A percentile compares a stretch with the other conserved stretches of the same genome.
phyloP scores from a whole-genome alignment of 306 rosid species.

The Cicer chorassanicum region DNA sequence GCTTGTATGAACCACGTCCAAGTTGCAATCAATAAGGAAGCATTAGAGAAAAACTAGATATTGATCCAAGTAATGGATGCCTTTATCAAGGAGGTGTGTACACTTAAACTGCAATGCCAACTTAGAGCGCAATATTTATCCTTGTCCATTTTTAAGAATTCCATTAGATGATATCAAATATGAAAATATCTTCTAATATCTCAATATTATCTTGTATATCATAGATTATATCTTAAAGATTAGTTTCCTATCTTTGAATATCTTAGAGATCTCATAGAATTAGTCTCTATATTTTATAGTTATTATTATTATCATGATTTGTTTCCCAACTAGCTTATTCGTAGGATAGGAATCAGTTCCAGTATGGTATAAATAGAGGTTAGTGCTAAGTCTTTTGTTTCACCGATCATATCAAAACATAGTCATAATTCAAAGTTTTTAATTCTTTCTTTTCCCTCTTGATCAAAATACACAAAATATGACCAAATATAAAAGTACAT shows the following conservation, averaged over 20 bases:
- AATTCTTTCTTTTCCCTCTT: not conserved
- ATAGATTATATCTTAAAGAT: not conserved
- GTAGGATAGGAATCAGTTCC: not conserved
- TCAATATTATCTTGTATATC: not conserved
- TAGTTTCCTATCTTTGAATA: not conserved
- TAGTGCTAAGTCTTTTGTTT: slow-evolving; percentile 12
- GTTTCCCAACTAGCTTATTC: slow-evolving; percentile 7
- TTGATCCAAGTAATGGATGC: slow-evolving; percentile 25
- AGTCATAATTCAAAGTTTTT: slow-evolving; percentile 10
- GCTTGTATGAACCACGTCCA: slow-evolving; percentile 33
- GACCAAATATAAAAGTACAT: slow-evolving; percentile 10
- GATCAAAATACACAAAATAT: not conserved
- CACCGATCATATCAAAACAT: not conserved
- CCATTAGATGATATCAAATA: not conserved
- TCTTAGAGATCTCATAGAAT: not conserved
- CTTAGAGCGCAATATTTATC: slow-evolving; percentile 24
- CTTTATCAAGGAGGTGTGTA: slow-evolving; percentile 13
- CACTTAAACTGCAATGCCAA: slow-evolving; percentile 29
- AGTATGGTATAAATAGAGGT: slow-evolving; percentile 9
- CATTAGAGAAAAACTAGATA: slow-evolving; percentile 35
- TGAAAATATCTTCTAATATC: slow-evolving; percentile 7
- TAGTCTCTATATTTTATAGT: not conserved
- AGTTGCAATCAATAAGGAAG: slow-evolving; percentile 33
- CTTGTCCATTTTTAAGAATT: slow-evolving; percentile 17
- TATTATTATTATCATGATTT: slow-evolving; percentile 4